phyloP scores from a whole-genome alignment of 768 basidiomycete genomes.

The Filobasidium floriforme region DNA sequence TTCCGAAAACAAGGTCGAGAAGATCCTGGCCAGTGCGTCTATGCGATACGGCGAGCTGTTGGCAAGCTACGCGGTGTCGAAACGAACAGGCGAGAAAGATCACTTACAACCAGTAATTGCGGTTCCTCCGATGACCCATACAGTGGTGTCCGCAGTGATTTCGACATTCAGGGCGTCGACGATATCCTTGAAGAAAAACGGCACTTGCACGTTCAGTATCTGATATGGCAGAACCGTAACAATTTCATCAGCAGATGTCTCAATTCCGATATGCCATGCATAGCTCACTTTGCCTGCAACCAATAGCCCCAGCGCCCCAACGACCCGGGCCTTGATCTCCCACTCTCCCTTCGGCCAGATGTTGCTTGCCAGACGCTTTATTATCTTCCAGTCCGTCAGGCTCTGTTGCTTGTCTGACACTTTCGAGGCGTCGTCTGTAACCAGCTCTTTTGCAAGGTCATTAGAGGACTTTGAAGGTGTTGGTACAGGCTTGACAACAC shows the following conservation, averaged over 20 bases:
- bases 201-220: constrained; percentile 97
- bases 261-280: neutral
- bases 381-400: constrained; percentile 74
- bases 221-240: constrained; percentile 35
- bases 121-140: constrained; percentile 86
- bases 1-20: constrained; percentile 82
- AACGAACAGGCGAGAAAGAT: neutral
- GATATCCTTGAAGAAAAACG: constrained; percentile 83
- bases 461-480: neutral
- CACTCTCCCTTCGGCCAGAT: constrained; percentile 78
- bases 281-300: constrained; percentile 71
- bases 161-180: constrained; percentile 84
- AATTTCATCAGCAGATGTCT: no score
- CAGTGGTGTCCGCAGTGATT: constrained; percentile 64
- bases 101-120: constrained; percentile 81
- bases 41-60: neutral
- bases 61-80: neutral
- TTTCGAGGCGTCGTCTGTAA: constrained; percentile 15
- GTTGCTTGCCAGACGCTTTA: constrained; percentile 71
- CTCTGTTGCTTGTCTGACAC: constrained; percentile 52
- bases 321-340: constrained; percentile 70
- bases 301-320: constrained; percentile 71
- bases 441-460: neutral
- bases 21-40: constrained; percentile 88
- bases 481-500: neutral